Conservation (phyloP, 257 asterid species). For the Solanum etuberosum region DNA sequence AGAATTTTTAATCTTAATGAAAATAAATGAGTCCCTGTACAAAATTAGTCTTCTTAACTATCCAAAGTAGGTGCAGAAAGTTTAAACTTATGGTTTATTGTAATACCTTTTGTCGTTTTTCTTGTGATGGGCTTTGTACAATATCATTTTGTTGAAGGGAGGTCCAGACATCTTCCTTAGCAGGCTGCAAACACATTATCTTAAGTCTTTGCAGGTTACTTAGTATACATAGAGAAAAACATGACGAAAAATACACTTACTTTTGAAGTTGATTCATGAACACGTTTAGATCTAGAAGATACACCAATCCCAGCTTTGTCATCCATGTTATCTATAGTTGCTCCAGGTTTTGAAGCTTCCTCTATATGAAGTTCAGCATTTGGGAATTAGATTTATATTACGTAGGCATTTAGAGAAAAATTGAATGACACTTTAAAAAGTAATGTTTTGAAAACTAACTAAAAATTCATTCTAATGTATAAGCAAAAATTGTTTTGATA, state of each 20-base stretch:
- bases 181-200: too few relatives aligned
- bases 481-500: not conserved
- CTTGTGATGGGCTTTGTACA: too few relatives aligned
- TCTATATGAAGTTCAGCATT: not conserved
- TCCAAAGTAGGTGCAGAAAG: too few relatives aligned
- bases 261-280: not conserved
- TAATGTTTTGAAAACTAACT: not conserved
- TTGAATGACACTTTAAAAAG: not conserved
- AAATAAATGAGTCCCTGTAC: too few relatives aligned
- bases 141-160: too few relatives aligned
- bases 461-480: not conserved
- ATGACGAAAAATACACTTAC: not conserved
- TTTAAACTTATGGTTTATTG: too few relatives aligned
- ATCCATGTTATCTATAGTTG: not conserved
- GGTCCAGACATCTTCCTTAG: too few relatives aligned
- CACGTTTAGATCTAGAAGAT: not conserved
- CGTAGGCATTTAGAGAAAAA: not conserved
- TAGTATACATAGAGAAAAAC: not conserved
- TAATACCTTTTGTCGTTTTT: too few relatives aligned
- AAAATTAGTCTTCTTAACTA: too few relatives aligned
- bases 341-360: not conserved
- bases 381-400: not conserved
- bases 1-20: too few relatives aligned
- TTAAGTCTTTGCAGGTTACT: not conserved
- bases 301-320: not conserved